phyloP scores from a whole-genome alignment of 495 filamentous ascomycete genomes.

The Neurospora cerealis region DNA sequence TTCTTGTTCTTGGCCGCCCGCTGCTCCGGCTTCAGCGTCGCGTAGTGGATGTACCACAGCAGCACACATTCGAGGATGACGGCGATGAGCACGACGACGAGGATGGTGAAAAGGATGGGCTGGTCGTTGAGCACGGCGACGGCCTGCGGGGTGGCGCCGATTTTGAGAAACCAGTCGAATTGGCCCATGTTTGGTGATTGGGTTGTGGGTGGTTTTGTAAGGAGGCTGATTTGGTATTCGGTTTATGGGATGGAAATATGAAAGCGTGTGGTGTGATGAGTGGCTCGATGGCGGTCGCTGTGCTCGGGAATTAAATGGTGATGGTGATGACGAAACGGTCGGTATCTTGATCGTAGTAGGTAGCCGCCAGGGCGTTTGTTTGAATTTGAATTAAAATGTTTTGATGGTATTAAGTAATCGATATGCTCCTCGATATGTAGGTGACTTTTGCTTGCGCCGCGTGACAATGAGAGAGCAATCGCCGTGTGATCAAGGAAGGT shows the following conservation, averaged over 20 bases:
- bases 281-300: not conserved
- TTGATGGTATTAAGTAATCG: not conserved
- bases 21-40: conserved; percentile 42
- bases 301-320: not conserved
- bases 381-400: not conserved
- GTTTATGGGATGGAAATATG: not conserved
- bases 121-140: conserved; percentile 45
- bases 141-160: conserved; percentile 38
- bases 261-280: not conserved
- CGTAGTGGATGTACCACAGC: conserved; percentile 42
- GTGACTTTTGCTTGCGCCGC: not conserved
- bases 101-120: conserved; percentile 40
- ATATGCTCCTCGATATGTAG: not conserved
- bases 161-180: conserved; percentile 38
- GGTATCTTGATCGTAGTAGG: not conserved
- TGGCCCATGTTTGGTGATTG: conserved; percentile 25
- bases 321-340: not conserved
- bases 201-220: not conserved
- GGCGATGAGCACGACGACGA: conserved; percentile 35
- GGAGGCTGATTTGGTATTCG: not conserved
- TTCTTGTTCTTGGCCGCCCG: conserved; percentile 36
- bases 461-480: not conserved
- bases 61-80: conserved; percentile 31
- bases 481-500: not conserved
- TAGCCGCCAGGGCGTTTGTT: not conserved